phyloP scores from a whole-genome alignment of 768 basidiomycete genomes.

The Gloeostereum incarnatum region DNA sequence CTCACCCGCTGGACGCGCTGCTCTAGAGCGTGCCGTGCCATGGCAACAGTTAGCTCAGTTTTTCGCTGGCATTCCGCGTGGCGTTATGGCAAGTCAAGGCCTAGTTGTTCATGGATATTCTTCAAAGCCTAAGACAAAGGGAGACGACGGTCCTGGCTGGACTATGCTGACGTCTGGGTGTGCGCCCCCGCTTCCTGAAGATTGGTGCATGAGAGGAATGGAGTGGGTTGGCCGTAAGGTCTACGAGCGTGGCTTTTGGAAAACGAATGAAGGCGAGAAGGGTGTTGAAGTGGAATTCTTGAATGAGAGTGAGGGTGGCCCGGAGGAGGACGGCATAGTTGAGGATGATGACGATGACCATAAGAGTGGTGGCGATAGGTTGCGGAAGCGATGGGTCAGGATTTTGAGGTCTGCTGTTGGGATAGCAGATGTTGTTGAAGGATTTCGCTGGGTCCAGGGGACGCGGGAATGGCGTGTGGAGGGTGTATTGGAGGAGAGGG shows the following conservation, averaged over 20 bases:
- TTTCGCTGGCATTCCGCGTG: constrained; percentile 52
- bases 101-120: constrained; percentile 20
- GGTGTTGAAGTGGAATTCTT: constrained; percentile 75
- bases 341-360: constrained; percentile 67
- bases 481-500: constrained; percentile 59
- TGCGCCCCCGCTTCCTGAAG: constrained; percentile 74
- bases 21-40: constrained; percentile 73
- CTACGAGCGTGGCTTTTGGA: constrained; percentile 95
- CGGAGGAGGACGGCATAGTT: constrained; percentile 68
- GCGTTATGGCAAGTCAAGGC: constrained; percentile 38
- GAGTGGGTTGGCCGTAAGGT: constrained; percentile 91
- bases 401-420: constrained; percentile 61
- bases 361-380: constrained; percentile 16
- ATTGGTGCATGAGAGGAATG: constrained; percentile 94
- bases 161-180: constrained; percentile 62
- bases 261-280: constrained; percentile 48
- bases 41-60: constrained; percentile 71
- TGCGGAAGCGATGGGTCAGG: constrained; percentile 58
- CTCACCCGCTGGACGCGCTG: constrained; percentile 27
- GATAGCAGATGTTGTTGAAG: constrained; percentile 62
- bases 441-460: constrained; percentile 59
- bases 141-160: constrained; percentile 40
- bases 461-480: constrained; percentile 55
- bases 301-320: constrained; percentile 44
- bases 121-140: constrained; percentile 13